These are phyloP conservation scores for Tolypocladium pustulatum DNA, from an alignment of 2,329 filamentous ascomycete genomes.

Conservation along the genomic window DNA sequence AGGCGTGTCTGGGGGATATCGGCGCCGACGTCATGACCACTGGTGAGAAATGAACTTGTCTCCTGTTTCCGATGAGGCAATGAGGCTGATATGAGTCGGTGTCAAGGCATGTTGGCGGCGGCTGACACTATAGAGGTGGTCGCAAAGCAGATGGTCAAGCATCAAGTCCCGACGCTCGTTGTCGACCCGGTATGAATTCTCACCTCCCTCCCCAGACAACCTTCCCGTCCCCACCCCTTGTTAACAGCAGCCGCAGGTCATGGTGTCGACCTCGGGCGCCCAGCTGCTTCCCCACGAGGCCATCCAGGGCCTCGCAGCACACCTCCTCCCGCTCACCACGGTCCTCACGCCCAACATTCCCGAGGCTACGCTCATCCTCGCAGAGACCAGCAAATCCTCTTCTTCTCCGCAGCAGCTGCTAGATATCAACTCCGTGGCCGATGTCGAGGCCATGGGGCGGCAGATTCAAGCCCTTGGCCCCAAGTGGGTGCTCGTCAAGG, in stretches of 20 bases:
- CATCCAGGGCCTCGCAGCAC: constrained; percentile 45
- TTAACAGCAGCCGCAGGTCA: constrained; percentile 52
- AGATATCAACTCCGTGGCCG: constrained; percentile 45
- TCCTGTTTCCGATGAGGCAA: background rate
- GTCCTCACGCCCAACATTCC: constrained; percentile 70
- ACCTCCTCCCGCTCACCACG: constrained; percentile 55
- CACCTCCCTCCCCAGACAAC: too few relatives aligned
- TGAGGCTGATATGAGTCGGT: background rate
- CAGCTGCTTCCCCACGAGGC: constrained; percentile 56
- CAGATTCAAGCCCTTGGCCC: constrained; percentile 59
- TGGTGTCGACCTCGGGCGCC: constrained; percentile 78
- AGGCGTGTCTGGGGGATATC: constrained; percentile 74
- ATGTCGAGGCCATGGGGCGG: constrained; percentile 59
- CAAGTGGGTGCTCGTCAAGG: constrained; percentile 76
- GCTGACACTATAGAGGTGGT: constrained; percentile 26
- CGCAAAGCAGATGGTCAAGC: constrained; percentile 17
- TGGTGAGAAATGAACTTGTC: constrained; percentile 41
- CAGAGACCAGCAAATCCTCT: constrained; percentile 29
- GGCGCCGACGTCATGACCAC: constrained; percentile 87
- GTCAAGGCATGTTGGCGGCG: constrained; percentile 26
- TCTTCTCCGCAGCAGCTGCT: constrained; percentile 12
- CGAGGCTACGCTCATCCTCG: constrained; percentile 57
- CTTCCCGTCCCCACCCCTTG: background rate
- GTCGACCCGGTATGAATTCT: constrained; percentile 25
- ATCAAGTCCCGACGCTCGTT: constrained; percentile 20